Percentiles rank a stretch among this genome's conserved stretches.
Conservation (phyloP, 306 rosid species). For the peach (Prunus persica) region DNA sequence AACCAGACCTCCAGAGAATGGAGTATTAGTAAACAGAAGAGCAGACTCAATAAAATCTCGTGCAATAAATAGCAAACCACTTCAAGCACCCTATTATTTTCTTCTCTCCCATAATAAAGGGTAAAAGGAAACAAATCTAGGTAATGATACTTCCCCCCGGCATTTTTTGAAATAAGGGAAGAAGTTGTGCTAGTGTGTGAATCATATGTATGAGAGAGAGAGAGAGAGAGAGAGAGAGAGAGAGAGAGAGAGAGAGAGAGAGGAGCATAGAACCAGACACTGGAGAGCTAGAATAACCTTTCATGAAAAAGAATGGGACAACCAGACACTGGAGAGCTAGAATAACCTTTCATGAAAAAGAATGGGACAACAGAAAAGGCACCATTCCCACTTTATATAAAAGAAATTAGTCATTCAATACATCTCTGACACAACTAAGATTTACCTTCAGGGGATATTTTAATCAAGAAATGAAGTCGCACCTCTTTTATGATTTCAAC, state of each 20-base stretch:
- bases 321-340: not conserved
- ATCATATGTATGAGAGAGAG: too few relatives aligned
- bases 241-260: not conserved
- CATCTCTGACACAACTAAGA: not conserved
- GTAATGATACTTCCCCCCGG: not conserved
- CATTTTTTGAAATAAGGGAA: not conserved
- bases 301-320: not conserved
- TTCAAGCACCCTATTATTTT: not conserved
- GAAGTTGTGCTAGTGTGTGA: too few relatives aligned
- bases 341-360: not conserved
- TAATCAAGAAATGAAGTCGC: not conserved
- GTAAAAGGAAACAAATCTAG: not conserved
- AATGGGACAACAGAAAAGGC: not conserved
- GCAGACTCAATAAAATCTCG: not conserved
- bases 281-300: not conserved
- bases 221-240: not conserved
- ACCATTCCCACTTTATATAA: not conserved
- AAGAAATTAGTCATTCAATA: not conserved
- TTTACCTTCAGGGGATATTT: not conserved
- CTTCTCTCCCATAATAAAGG: not conserved
- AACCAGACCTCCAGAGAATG: not conserved
- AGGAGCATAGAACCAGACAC: not conserved
- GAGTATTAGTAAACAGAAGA: constrained; percentile 14
- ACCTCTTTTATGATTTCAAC: not conserved
- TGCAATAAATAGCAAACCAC: constrained; percentile 1